Evolutionary conservation across 2,329 filamentous ascomycete genomes (phyloP).

Genomic region (Fusarium sp.): DNA sequence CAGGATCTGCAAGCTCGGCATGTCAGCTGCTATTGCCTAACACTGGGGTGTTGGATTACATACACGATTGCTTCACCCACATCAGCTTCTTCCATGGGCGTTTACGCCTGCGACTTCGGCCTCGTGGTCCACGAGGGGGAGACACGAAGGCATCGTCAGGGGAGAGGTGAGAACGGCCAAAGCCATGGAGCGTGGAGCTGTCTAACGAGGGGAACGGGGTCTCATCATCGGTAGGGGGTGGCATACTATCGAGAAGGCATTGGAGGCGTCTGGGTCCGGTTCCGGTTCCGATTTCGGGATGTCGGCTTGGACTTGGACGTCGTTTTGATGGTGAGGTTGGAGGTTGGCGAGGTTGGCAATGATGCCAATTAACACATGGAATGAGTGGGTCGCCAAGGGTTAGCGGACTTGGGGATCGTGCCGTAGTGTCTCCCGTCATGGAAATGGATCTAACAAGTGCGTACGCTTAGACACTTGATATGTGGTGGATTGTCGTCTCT

Average conservation of each 20-base stretch:
- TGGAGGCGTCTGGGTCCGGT: slow-evolving; percentile 17
- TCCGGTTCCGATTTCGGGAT: slow-evolving; percentile 4
- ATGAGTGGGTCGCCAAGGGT: slow-evolving; percentile 37
- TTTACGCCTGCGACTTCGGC: slow-evolving; percentile 76
- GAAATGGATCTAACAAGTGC: slow-evolving; percentile 19
- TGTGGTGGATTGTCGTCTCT: not conserved
- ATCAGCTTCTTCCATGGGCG: slow-evolving; percentile 93
- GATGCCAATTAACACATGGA: slow-evolving; percentile 37
- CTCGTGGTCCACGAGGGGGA: slow-evolving; percentile 69
- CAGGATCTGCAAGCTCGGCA: slow-evolving; percentile 75
- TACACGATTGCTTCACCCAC: slow-evolving; percentile 97
- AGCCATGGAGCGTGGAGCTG: slow-evolving; percentile 50
- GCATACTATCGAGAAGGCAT: slow-evolving; percentile 50
- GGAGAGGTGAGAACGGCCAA: slow-evolving; percentile 77
- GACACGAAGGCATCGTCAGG: slow-evolving; percentile 87
- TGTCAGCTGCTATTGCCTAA: slow-evolving; percentile 17
- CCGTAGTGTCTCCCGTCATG: slow-evolving; percentile 28
- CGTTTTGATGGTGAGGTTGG: slow-evolving; percentile 6
- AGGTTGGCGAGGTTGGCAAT: slow-evolving; percentile 19
- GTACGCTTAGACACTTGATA: slow-evolving; percentile 4
- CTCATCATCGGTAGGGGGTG: slow-evolving; percentile 57
- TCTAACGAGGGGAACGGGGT: slow-evolving; percentile 54
- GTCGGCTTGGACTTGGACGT: slow-evolving; percentile 15
- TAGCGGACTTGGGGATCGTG: slow-evolving; percentile 41
- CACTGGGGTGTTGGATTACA: not conserved